Evolutionary conservation across 768 basidiomycete species (phyloP).

Genomic region (Hygrocybe punicea): DNA sequence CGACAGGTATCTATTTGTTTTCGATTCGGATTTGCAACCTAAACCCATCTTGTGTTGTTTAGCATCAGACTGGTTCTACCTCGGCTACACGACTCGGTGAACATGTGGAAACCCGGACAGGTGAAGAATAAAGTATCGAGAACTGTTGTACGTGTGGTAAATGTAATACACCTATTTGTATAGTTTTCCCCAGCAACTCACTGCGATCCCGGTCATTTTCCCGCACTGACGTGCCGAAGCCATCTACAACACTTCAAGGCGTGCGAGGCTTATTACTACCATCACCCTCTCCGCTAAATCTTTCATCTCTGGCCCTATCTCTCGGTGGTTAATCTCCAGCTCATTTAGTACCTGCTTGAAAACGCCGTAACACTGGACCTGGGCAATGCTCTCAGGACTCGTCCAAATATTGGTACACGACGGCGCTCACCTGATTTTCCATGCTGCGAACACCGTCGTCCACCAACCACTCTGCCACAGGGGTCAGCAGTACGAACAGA

Average conservation of each 20-base stretch:
- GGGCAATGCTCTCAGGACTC: slow-evolving; percentile 8
- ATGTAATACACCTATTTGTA: background rate
- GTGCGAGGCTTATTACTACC: slow-evolving; percentile 3
- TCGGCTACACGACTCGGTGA: slow-evolving; percentile 1
- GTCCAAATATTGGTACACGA: background rate
- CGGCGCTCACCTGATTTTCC: slow-evolving; percentile 33
- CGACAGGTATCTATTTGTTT: slow-evolving; percentile 44
- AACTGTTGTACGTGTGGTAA: background rate
- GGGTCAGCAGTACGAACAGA: slow-evolving; percentile 53
- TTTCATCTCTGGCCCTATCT: slow-evolving; percentile 46
- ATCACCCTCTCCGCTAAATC: slow-evolving; percentile 39
- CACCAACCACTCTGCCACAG: slow-evolving; percentile 55
- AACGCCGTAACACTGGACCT: slow-evolving; percentile 36
- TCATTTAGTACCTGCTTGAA: slow-evolving; percentile 41
- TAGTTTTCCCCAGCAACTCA: background rate
- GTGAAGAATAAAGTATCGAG: background rate
- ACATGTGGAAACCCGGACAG: background rate
- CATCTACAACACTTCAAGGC: background rate
- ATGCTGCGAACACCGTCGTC: slow-evolving; percentile 62
- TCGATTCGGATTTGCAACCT: background rate
- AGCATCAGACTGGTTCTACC: slow-evolving; percentile 4
- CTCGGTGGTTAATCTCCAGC: slow-evolving; percentile 43
- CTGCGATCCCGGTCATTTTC: background rate
- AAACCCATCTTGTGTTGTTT: background rate
- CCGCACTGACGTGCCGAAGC: background rate